Base-by-base conservation (phyloP, 768 basidiomycete genomes). In the Rhizopogon rudus region DNA sequence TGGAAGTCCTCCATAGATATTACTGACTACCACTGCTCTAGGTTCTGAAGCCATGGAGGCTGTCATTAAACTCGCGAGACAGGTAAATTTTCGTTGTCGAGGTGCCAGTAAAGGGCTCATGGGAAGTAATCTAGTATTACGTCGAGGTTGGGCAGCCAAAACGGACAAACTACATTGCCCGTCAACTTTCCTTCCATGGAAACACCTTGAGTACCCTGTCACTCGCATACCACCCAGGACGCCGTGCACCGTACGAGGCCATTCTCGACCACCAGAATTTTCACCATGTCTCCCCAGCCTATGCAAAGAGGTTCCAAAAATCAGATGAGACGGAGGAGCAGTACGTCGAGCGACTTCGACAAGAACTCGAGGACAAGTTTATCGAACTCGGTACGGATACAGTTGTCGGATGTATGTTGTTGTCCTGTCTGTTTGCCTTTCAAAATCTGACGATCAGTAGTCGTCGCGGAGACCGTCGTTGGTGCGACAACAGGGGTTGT, bases 41-140 rank as follows among this genome's bases (percentile, higher is more conserved):
- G 91, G 91, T 46, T 87, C 91, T 2, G 93, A 95, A 69, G 91
- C 92, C 0, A 89, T 93, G 87, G 93, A 95, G 60, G 80, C 82
- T 55, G 86, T 83, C n/a, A 76, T 93, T 53, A 95, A 95, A 70
- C 77, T 91, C 2, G 82, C 85, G 31, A 81, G 86, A 62, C 91
- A 93, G 75, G 87, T 88, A 64, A 13, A 71, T 61, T 20, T 17
- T 51, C 42, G 14, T 52, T 41, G 20, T 17, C 16, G 33, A 28
- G 25, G 3, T 41, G 40, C 17, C 7, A 2, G 7, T 8, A 31
- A 46, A 14, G 9, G 14, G 45, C 46, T 65, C 45, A 70, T 51
- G 53, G 17, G 50, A 51, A 54, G 41, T 8, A 28, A 44, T 41
- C 33, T 60, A 91, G 85, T 92, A 91, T 65, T 89, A 77, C 60